Conservation (phyloP, 768 basidiomycete species). For the Auriculariales sp. region DNA sequence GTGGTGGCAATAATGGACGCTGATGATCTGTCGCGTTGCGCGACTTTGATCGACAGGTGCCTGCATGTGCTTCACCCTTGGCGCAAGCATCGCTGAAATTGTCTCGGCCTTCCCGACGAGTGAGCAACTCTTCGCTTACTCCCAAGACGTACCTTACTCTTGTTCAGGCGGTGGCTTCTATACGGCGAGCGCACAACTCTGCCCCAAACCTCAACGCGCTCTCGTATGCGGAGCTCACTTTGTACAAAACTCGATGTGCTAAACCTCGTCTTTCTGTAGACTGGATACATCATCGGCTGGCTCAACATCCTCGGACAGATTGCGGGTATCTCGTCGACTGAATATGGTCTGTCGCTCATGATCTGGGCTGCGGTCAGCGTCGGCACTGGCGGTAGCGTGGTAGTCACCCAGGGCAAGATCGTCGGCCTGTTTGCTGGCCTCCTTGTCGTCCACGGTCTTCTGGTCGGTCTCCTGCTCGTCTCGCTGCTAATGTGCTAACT, state of each 20-base stretch:
- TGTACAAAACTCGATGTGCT: background rate
- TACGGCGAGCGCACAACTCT: conserved; percentile 9
- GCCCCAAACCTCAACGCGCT: conserved; percentile 8
- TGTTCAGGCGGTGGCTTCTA: conserved; percentile 10
- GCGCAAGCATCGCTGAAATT: conserved; percentile 14
- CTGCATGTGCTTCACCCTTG: conserved; percentile 14
- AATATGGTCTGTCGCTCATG: conserved; percentile 51
- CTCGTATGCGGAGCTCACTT: background rate
- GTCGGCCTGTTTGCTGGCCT: conserved; percentile 69
- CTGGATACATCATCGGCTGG: conserved; percentile 46
- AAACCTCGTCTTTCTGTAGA: conserved; percentile 4
- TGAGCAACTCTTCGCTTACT: background rate
- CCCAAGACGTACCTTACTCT: background rate
- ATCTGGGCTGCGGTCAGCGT: conserved; percentile 63
- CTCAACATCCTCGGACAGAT: conserved; percentile 75
- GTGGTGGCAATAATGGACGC: no score
- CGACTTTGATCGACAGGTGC: conserved; percentile 1
- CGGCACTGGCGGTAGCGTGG: conserved; percentile 42
- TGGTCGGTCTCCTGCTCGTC: conserved; percentile 24
- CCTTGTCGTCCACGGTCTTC: conserved; percentile 60
- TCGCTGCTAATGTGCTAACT: background rate
- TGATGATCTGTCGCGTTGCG: background rate
- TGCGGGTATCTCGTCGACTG: conserved; percentile 56
- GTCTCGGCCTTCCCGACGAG: conserved; percentile 12
- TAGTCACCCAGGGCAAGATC: conserved; percentile 52